A percentile compares a stretch with the other conserved stretches of the same genome.
These are phyloP conservation scores for Eimeria maxima DNA, from an alignment of 169 alveolate genomes.

Conservation along the genomic window DNA sequence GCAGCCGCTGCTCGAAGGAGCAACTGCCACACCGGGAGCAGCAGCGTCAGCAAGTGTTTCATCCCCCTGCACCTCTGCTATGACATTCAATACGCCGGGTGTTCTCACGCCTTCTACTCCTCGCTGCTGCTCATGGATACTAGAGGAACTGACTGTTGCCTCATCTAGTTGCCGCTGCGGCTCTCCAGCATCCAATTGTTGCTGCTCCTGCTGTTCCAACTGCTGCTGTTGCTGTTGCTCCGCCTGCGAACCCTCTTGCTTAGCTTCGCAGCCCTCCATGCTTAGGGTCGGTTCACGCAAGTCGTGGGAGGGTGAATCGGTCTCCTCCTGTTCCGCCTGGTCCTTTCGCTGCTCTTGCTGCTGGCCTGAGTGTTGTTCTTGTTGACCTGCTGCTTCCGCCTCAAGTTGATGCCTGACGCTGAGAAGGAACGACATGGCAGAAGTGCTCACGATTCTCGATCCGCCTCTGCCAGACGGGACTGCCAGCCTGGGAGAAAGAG, in stretches of 20 bases:
- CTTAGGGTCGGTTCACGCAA: neutral
- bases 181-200: neutral
- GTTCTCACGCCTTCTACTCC: neutral
- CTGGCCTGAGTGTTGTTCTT: neutral
- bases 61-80: neutral
- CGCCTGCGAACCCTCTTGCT: neutral
- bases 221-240: constrained; percentile 31
- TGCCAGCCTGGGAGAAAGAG: constrained; percentile 77
- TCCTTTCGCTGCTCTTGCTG: constrained; percentile 3
- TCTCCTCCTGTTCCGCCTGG: constrained; percentile 3
- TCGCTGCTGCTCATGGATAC: constrained; percentile 13
- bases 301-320: neutral
- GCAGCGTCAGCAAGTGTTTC: neutral
- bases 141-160: neutral
- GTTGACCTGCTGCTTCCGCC: constrained; percentile 59
- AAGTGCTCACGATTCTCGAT: constrained; percentile 49
- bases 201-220: constrained; percentile 12
- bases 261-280: neutral
- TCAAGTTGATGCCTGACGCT: constrained; percentile 70
- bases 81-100: neutral
- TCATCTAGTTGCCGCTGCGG: constrained; percentile 36
- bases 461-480: constrained; percentile 38
- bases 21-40: neutral
- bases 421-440: constrained; percentile 71
- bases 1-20: constrained; percentile 44